Evolutionary conservation across 2,329 filamentous ascomycete genomes (phyloP).

Genomic region (Tolypocladium paradoxum): DNA sequence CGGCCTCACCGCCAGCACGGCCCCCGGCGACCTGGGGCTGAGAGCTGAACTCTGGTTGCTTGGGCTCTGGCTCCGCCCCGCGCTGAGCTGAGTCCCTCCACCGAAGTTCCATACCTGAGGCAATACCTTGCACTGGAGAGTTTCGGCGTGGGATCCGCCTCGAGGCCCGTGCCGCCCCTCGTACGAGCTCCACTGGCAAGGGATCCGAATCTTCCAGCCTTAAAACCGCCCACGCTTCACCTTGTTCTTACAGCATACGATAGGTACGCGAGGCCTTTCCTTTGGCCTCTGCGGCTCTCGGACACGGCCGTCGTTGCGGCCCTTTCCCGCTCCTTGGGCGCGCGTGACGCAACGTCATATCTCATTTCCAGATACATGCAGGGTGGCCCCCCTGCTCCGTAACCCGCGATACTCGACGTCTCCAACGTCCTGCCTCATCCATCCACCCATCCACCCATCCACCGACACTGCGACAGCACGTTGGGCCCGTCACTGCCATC

Average conservation of each 20-base stretch:
- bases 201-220: not conserved
- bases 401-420: not conserved
- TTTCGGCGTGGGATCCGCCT: not conserved
- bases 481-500: not conserved
- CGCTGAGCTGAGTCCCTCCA: too few species aligned
- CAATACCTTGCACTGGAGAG: not conserved
- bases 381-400: not conserved
- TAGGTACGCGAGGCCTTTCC: not conserved
- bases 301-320: not conserved
- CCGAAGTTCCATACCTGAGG: too few species aligned
- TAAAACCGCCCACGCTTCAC: not conserved
- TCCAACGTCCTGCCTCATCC: not conserved
- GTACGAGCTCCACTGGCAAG: constrained; percentile 1
- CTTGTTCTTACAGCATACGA: not conserved
- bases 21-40: not conserved
- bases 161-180: constrained; percentile 1
- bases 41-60: not conserved
- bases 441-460: not conserved
- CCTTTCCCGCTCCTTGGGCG: not conserved
- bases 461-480: not conserved
- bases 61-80: not conserved
- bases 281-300: not conserved
- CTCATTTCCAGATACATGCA: not conserved
- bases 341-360: not conserved
- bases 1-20: not conserved